Base-by-base conservation (phyloP, 306 rosid genomes). In the Casuarina cunninghamiana region DNA sequence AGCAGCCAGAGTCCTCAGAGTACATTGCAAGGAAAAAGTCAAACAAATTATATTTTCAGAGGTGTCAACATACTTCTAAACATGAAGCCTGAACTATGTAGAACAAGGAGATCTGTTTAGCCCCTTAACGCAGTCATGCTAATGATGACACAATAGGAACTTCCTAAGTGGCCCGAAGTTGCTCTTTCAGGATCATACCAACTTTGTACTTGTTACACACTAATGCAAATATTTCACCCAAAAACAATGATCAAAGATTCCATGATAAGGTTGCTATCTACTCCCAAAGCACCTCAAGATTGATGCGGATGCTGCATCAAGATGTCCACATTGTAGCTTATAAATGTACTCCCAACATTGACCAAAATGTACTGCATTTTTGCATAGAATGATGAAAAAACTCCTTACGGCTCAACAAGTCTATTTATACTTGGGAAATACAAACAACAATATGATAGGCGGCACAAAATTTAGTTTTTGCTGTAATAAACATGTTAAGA, bases 381-480 rank as follows among this genome's bases (percentile, higher is more conserved):
- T 16, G 57, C 7, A 5, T 53, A 32, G 6, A 53, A 53, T 16
- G 1, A 53, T 53, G 16, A 4, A 10, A 32, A 61, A 35, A 61
- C 68, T 62, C 44, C 10, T 62, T 13, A 5, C 3, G 37, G 43
- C 68, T 37, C 16, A 62, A 6, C 42, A 62, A 38, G 68, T 62
- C 19, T 53, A 15, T 11, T 16, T 53, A 48, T 8, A 11, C 65
- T 19, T 58, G 12, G 53, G 58, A 6, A 74, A 39, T 68, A 54
- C 71, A 26, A 50, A 21, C 71, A 51, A 44, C 35, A 42, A 68
- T 75, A 72, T 12, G 65, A 62, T 69, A 39, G 42, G 67, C 44
- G 69, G 19, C 84, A 79, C 69, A 69, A 37, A 58, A 26, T 26
- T 26, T 26, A 26, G 32, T 21, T 26, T 26, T 58, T 21, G 65